Percentiles rank a stretch among this genome's conserved stretches.
These are phyloP conservation scores for Beauveria scarabaeidicola DNA, from an alignment of 2,329 filamentous ascomycete species.

Conservation along the genomic window DNA sequence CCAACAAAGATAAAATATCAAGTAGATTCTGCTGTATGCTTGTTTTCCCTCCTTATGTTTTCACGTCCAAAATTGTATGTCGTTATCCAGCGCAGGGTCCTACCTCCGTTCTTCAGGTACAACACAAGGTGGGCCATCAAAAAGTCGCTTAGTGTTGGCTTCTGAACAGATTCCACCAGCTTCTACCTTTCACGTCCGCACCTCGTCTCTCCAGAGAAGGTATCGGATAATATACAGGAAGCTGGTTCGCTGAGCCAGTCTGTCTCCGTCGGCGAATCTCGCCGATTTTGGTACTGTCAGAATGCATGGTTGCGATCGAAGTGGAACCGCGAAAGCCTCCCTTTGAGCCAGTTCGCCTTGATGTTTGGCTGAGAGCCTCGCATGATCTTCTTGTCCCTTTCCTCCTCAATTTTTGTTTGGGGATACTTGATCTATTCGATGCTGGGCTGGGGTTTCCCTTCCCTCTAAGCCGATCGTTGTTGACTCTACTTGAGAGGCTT, in stretches of 20 bases:
- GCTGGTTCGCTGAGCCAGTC: neutral
- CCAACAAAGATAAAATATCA: too few species aligned
- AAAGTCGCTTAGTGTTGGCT: neutral
- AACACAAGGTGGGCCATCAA: neutral
- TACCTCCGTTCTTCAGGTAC: neutral
- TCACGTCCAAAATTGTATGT: neutral
- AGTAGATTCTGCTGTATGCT: too few species aligned
- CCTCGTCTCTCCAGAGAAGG: neutral
- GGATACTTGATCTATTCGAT: neutral
- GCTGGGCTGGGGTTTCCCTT: neutral
- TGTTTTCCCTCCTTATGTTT: neutral
- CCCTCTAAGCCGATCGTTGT: neutral
- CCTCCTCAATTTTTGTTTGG: neutral
- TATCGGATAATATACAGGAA: neutral
- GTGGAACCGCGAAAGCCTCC: slow-evolving; percentile 5
- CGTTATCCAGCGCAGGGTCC: too few species aligned
- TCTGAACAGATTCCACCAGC: slow-evolving; percentile 7
- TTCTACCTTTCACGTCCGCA: neutral
- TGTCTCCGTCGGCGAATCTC: slow-evolving; percentile 23
- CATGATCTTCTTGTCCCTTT: neutral
- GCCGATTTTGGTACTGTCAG: slow-evolving; percentile 38
- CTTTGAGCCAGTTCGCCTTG: slow-evolving; percentile 12
- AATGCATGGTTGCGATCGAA: slow-evolving; percentile 18
- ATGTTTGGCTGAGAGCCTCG: neutral
- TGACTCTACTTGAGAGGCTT: slow-evolving; percentile 31